Evolutionary conservation across 306 rosid species (phyloP), one percentile per base, ranked within the genome.

Genomic region (Castanea crenata): DNA sequence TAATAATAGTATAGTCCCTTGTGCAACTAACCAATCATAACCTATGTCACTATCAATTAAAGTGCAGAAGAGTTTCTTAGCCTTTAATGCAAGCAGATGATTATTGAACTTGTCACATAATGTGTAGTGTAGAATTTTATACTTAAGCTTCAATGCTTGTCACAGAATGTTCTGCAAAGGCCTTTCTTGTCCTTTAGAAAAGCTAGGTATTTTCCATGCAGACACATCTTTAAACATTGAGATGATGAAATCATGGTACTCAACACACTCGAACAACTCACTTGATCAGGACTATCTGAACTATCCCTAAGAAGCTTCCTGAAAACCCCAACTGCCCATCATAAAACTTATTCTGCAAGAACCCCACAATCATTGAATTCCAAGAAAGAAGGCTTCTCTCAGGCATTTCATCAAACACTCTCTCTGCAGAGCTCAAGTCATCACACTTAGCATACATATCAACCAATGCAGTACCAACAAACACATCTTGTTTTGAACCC

Each of bases 351-450:
- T 85, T 87, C 72, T 79, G 84, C 76, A 87, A 31, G 75, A 85
- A 87, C 23, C 91, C 92, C 9, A 85, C 88, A 76, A 91, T 83
- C 86, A 88, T 78, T 19, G 86, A 83, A 69, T 87, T 87, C 91
- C 85, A 91, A 10, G 92, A 85, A 73, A 91, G 88, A n/a, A 87
- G 79, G 59, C 73, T 88, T 74, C 86, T 76, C 2, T 71, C 76
- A 27, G 86, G 81, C 95, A 91, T 91, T 87, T 89, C 81, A 19
- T 82, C 95, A 67, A 91, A 89, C 86, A 89, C 89, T 70, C 68
- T 70, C 68, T 84, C 77, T 0, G 91, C 95, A 3, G 59, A 63
- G 4, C 16, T 41, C 80, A 89, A 21, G 23, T 77, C 72, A 19
- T 38, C 59, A 58, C 92, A 85, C 51, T 87, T 80, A 0, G 89